Evolutionary conservation across 768 basidiomycete species (phyloP).

Genomic region (Zangia roseola): DNA sequence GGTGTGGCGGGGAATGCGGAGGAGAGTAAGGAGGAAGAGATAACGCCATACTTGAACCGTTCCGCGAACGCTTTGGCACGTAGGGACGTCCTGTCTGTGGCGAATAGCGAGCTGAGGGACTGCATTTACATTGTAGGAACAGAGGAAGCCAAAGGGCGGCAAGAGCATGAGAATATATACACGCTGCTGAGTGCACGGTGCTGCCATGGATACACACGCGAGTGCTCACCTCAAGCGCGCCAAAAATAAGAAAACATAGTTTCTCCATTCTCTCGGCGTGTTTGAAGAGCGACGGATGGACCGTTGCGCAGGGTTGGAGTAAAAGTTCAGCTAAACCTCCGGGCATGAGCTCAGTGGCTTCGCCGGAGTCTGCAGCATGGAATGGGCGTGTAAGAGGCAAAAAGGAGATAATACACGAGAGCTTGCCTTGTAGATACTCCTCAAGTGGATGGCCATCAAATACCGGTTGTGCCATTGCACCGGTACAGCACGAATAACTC

Average conservation of each 20-base stretch:
- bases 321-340: conserved; percentile 44
- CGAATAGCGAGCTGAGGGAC: conserved; percentile 39
- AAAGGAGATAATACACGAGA: conserved; percentile 1
- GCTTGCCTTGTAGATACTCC: conserved; percentile 63
- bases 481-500: not conserved
- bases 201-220: conserved; percentile 10
- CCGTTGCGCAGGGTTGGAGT: conserved; percentile 18
- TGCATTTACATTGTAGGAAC: conserved; percentile 22
- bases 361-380: conserved; percentile 53
- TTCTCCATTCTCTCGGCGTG: conserved; percentile 28
- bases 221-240: conserved; percentile 38
- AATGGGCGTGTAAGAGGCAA: conserved; percentile 12
- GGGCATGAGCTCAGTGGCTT: conserved; percentile 55
- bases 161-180: conserved; percentile 1
- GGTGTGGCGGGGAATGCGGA: conserved; percentile 47
- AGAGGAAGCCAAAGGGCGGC: conserved; percentile 1
- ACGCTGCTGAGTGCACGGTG: conserved; percentile 10
- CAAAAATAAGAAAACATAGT: conserved; percentile 24
- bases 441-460: conserved; percentile 78
- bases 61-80: conserved; percentile 59
- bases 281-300: conserved; percentile 4
- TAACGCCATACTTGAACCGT: conserved; percentile 81
- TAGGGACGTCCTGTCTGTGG: conserved; percentile 33
- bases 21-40: conserved; percentile 76
- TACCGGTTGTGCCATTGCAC: conserved; percentile 69